phyloP scores from a whole-genome alignment of 108 stramenopile genomes.

The Nannochloropsis oceanica region DNA sequence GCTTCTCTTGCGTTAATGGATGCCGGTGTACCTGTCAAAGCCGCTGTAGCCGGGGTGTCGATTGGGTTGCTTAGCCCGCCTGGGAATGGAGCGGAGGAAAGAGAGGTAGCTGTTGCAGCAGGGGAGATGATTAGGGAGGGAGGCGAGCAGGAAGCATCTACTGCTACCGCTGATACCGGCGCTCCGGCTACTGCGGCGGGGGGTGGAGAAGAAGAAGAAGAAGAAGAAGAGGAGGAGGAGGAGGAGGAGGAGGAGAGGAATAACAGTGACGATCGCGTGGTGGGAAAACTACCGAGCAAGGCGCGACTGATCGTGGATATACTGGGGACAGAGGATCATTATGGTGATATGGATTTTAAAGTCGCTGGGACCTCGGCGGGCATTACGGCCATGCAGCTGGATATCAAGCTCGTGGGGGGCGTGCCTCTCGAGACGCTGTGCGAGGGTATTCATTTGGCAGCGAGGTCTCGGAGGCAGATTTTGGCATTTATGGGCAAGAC shows the following conservation, averaged over 20 bases:
- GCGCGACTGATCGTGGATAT: conserved; percentile 56
- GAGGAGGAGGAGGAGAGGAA: background rate
- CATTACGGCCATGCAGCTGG: conserved; percentile 65
- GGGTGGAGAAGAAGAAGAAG: background rate
- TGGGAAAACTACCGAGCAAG: background rate
- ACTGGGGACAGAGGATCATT: conserved; percentile 70
- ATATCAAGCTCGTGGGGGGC: conserved; percentile 32
- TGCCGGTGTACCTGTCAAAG: conserved; percentile 51
- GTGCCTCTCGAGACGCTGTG: conserved; percentile 17
- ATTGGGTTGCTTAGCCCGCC: conserved; percentile 45
- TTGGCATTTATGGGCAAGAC: conserved; percentile 17
- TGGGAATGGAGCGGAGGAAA: background rate
- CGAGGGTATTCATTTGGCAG: conserved; percentile 16
- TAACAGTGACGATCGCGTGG: background rate
- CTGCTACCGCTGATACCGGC: background rate
- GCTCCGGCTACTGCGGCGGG: background rate
- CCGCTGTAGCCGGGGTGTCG: conserved; percentile 69
- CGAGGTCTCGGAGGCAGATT: background rate
- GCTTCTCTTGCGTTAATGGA: conserved; percentile 66
- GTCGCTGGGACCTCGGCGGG: conserved; percentile 58
- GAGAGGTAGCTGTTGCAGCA: background rate
- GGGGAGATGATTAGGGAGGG: background rate
- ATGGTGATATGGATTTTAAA: conserved; percentile 87
- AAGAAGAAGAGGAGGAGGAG: background rate
- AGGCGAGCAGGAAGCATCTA: background rate